These are phyloP conservation scores for Amanita thiersii DNA, from an alignment of 768 basidiomycete species.

Conservation along the genomic window DNA sequence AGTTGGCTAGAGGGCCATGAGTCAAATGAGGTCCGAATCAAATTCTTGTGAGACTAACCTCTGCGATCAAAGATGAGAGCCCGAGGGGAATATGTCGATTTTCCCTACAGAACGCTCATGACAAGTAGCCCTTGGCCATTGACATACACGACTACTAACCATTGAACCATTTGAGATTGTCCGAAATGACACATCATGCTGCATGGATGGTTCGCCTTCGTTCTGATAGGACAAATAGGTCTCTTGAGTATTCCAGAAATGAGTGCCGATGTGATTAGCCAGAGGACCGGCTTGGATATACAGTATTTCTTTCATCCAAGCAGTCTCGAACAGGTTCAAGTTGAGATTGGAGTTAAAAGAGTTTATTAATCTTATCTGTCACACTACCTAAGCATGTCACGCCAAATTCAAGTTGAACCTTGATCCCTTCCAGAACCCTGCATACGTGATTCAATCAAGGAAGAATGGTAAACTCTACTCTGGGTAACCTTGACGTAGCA, in stretches of 20 bases:
- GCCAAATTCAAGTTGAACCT: too few species aligned
- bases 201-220: constrained; percentile 32
- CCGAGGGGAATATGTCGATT: constrained; percentile 49
- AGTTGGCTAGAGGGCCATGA: constrained; percentile 39
- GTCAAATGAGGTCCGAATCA: constrained; percentile 3
- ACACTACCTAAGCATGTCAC: too few species aligned
- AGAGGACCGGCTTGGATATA: constrained; percentile 67
- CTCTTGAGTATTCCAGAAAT: constrained; percentile 82
- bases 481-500: too few species aligned
- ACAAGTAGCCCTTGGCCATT: too few species aligned
- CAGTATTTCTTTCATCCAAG: constrained; percentile 65
- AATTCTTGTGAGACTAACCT: constrained; percentile 27
- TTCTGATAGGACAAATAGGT: constrained; percentile 50
- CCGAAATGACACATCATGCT: constrained; percentile 57
- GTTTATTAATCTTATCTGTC: too few species aligned
- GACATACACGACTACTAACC: constrained; percentile 13
- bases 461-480: too few species aligned
- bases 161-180: constrained; percentile 45
- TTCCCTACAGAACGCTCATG: constrained; percentile 26
- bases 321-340: too few species aligned
- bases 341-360: too few species aligned
- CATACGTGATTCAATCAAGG: too few species aligned
- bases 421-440: too few species aligned
- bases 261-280: constrained; percentile 64
- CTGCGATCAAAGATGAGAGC: constrained; percentile 62